phyloP scores from a whole-genome alignment of 257 asterid species.

The Dorcoceras hygrometricum region DNA sequence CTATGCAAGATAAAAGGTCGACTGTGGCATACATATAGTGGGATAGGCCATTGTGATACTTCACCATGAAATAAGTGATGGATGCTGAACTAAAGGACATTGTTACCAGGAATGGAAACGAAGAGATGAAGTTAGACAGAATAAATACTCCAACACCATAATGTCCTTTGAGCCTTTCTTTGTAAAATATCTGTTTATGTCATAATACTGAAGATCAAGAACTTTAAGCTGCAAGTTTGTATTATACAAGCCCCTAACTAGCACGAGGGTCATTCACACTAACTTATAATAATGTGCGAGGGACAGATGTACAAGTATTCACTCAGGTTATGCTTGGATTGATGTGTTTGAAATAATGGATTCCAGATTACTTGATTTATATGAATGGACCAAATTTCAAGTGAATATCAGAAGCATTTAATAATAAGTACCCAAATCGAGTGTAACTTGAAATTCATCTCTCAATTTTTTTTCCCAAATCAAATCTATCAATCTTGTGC shows the following conservation, averaged over 20 bases:
- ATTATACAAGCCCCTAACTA: neutral
- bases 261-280: neutral
- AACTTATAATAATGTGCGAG: neutral
- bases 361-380: too few relatives aligned
- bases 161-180: slow-evolving; percentile 71
- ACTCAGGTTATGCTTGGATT: neutral
- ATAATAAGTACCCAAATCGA: too few relatives aligned
- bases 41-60: slow-evolving; percentile 64
- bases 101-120: slow-evolving; percentile 63
- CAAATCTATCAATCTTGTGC: neutral
- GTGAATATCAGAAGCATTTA: neutral
- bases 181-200: slow-evolving; percentile 57
- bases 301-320: neutral
- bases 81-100: slow-evolving; percentile 59
- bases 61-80: slow-evolving; percentile 67
- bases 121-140: slow-evolving; percentile 72
- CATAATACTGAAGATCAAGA: slow-evolving; percentile 15
- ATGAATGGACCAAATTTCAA: neutral
- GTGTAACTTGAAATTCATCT: too few relatives aligned
- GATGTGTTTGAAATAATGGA: too few relatives aligned
- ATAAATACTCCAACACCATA: slow-evolving; percentile 78
- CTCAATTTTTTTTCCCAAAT: neutral
- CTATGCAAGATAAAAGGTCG: slow-evolving; percentile 58
- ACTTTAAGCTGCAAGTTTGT: neutral
- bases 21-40: slow-evolving; percentile 51